Evolutionary conservation across 805 yeast genomes (phyloP), one percentile per base, ranked within the genome.

Genomic region (Candida gorgasii): DNA sequence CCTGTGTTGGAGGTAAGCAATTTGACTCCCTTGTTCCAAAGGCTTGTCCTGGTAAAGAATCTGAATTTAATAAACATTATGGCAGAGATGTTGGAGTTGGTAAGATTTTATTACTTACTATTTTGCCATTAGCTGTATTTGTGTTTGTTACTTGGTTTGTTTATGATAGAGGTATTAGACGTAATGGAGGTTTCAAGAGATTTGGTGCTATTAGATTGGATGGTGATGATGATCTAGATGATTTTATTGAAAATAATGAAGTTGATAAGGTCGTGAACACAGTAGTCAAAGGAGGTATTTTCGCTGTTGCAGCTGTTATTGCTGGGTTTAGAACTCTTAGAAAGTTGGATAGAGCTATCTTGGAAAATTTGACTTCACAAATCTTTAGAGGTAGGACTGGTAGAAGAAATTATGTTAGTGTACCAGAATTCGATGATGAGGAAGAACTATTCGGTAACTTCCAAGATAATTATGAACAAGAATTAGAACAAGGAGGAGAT

Each of bases 171-270:
- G 95, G 95, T 40, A 80, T 87, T 46, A 79, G 87, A 45, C 72
- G 89, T 51, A 84, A 84, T 57, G 90, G 90, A 17, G 89, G 89
- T 0, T 80, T 84, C 59, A 64, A 78, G 24, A 73, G 86, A 52
- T 82, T 88, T 60, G 97, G 97, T 13, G 95, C 86, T 60, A 90
- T 90, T 46, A 73, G 95, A 49, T 72, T 90, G 35, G 95, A 89
- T 37, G 89, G 82, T 26, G 89, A 82, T 22, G 72, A 66, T 18
- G 85, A 79, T 39, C 75, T 65, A 46, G 44, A 44, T 23, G 75
- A 64, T 46, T 71, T 76, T 49, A 76, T 84, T 36, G 90, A 84
- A 56, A 79, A 86, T 47, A 84, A 82, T 50, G 51, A 59, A 5
- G 72, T 79, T 6, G 89, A 84, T 51, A 69, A 66, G 26, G 72